These are phyloP conservation scores for Mycena galericulata DNA, from an alignment of 768 basidiomycete species.

Conservation along the genomic window DNA sequence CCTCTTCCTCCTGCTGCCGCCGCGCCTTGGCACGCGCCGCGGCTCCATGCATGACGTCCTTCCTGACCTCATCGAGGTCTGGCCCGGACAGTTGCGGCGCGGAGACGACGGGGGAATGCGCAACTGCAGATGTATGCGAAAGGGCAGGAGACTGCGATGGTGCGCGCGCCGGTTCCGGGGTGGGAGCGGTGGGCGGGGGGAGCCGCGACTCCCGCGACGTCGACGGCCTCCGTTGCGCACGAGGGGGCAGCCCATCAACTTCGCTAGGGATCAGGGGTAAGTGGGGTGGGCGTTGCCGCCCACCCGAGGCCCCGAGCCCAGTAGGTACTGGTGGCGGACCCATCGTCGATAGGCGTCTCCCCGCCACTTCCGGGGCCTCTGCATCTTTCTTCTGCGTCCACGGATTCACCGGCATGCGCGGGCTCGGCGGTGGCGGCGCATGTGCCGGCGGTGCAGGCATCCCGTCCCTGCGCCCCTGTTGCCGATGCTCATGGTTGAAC, in stretches of 20 bases:
- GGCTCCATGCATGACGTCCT: constrained; percentile 85
- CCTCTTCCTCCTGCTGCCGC: constrained; percentile 85
- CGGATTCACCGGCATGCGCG: constrained; percentile 22
- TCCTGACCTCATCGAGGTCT: constrained; percentile 75
- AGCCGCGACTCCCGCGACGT: constrained; percentile 58
- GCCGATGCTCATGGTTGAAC: constrained; percentile 30
- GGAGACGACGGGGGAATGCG: constrained; percentile 48
- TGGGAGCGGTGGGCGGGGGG: constrained; percentile 48
- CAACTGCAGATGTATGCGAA: constrained; percentile 55
- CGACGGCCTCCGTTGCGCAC: constrained; percentile 47
- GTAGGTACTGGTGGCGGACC: constrained; percentile 63
- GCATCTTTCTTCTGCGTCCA: constrained; percentile 43
- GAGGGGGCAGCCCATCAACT: constrained; percentile 23
- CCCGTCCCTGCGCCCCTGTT: constrained; percentile 49
- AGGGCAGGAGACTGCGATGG: constrained; percentile 59
- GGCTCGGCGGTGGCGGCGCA: constrained; percentile 20
- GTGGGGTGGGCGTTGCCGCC: constrained; percentile 71
- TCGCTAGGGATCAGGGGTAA: constrained; percentile 50
- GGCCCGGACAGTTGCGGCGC: constrained; percentile 50
- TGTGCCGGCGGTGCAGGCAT: constrained; percentile 52
- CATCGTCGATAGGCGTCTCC: constrained; percentile 58
- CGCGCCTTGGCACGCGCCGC: constrained; percentile 87
- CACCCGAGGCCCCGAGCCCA: constrained; percentile 39
- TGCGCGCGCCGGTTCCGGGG: constrained; percentile 42
- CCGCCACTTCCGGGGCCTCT: constrained; percentile 48